Evolutionary conservation across 1,284 basidiomycete genomes (phyloP).

Genomic region (Malassezia restricta): DNA sequence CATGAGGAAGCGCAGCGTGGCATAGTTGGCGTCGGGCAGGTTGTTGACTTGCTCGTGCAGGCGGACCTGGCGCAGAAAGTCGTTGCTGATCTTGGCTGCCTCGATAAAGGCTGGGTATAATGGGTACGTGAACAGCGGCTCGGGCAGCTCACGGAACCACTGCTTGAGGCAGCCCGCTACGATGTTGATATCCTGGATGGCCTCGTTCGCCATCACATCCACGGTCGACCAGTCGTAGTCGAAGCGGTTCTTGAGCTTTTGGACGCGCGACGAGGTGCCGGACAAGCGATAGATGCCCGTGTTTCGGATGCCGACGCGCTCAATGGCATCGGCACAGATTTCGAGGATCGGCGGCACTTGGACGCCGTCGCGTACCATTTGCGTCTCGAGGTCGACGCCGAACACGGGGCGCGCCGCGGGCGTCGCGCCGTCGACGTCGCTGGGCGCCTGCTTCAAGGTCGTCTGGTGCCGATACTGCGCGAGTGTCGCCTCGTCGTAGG

Average conservation of each 20-base stretch:
- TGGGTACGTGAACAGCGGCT: slow-evolving; percentile 72
- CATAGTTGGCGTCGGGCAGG: slow-evolving; percentile 92
- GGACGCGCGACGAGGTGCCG: slow-evolving; percentile 78
- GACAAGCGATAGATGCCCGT: slow-evolving; percentile 90
- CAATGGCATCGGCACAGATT: slow-evolving; percentile 83
- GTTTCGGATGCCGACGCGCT: slow-evolving; percentile 58
- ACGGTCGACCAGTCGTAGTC: slow-evolving; percentile 51
- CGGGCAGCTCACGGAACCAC: slow-evolving; percentile 91
- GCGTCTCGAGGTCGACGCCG: slow-evolving; percentile 78
- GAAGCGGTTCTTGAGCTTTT: slow-evolving; percentile 66
- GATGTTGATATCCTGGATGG: slow-evolving; percentile 77
- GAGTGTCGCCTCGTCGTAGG: slow-evolving; percentile 46
- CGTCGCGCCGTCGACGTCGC: not conserved
- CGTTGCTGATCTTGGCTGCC: slow-evolving; percentile 74
- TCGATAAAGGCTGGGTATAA: slow-evolving; percentile 88
- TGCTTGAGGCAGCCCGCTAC: slow-evolving; percentile 84
- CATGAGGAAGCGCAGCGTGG: slow-evolving; percentile 89
- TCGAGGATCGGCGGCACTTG: slow-evolving; percentile 78
- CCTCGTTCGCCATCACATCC: slow-evolving; percentile 39
- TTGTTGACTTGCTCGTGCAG: slow-evolving; percentile 95
- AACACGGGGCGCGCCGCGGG: slow-evolving; percentile 48
- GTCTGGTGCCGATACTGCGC: slow-evolving; percentile 10
- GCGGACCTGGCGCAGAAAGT: slow-evolving; percentile 60
- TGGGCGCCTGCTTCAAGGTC: not conserved
- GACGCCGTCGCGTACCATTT: slow-evolving; percentile 74